Evolutionary conservation across 192 early-diverging fungal genomes (phyloP).

Genomic region (Coemansia sp.): DNA sequence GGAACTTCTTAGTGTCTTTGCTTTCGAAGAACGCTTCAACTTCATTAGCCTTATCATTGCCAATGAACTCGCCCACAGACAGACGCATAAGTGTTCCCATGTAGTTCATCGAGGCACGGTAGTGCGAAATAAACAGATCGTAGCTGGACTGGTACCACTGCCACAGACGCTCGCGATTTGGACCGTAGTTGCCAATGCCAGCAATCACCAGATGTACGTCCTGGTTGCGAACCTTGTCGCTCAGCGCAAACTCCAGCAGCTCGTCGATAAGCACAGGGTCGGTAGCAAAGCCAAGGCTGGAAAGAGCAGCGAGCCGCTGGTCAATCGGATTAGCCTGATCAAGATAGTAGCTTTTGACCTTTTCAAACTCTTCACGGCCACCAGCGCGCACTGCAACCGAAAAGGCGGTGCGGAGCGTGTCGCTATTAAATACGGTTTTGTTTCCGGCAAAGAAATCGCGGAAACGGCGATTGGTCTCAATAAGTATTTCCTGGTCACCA

Average conservation of each 20-base stretch:
- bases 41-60: conserved; percentile 59
- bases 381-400: conserved; percentile 65
- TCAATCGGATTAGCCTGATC: conserved; percentile 62
- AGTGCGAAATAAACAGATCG: conserved; percentile 58
- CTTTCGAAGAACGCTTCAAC: conserved; percentile 58
- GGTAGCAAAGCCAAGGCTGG: conserved; percentile 59
- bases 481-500: conserved; percentile 62
- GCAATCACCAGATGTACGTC: conserved; percentile 59
- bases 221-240: conserved; percentile 69
- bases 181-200: conserved; percentile 58
- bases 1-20: conserved; percentile 56
- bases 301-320: conserved; percentile 67
- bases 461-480: conserved; percentile 73
- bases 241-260: conserved; percentile 62
- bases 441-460: conserved; percentile 61
- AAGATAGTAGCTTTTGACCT: conserved; percentile 64
- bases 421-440: conserved; percentile 58
- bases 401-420: conserved; percentile 55
- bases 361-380: conserved; percentile 61
- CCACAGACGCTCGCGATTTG: conserved; percentile 64
- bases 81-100: conserved; percentile 65
- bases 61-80: conserved; percentile 62
- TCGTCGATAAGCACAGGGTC: conserved; percentile 60
- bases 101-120: conserved; percentile 65
- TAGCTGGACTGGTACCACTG: conserved; percentile 65